These are phyloP conservation scores for Trichoderma breve DNA, from an alignment of 2,329 filamentous ascomycete species.

Conservation along the genomic window DNA sequence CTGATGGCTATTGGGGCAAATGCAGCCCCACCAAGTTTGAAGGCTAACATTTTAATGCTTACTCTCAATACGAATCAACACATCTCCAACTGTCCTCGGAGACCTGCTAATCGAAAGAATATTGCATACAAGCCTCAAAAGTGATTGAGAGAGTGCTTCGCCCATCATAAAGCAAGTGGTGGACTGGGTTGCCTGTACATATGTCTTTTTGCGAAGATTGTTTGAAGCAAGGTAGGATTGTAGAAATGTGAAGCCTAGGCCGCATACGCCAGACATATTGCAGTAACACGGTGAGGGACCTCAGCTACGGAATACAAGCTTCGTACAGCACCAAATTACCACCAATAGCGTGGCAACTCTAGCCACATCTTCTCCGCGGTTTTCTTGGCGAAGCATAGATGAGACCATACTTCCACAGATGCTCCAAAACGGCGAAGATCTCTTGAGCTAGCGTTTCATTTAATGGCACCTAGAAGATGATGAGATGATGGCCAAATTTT, in stretches of 20 bases:
- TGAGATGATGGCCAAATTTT: too few species aligned
- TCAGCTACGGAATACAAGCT: background rate
- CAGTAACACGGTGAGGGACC: too few species aligned
- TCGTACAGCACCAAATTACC: background rate
- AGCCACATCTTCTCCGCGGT: background rate
- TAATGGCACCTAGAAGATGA: too few species aligned
- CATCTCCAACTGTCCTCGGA: background rate
- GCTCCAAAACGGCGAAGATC: background rate
- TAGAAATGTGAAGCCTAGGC: background rate
- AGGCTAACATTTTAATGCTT: background rate
- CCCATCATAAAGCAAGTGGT: background rate
- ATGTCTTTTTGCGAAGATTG: background rate
- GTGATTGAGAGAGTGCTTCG: background rate
- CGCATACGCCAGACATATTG: too few species aligned
- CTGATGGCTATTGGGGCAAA: background rate
- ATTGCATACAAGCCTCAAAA: background rate
- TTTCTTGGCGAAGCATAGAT: background rate
- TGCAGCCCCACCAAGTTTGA: background rate
- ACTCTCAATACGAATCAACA: background rate
- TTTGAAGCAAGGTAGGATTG: background rate
- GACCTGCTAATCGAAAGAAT: background rate
- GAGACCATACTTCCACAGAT: background rate
- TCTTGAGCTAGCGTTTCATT: background rate
- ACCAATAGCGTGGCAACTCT: background rate
- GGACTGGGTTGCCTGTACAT: background rate